Base-by-base conservation (phyloP, 306 rosid species). In the Cucurbita ficifolia region DNA sequence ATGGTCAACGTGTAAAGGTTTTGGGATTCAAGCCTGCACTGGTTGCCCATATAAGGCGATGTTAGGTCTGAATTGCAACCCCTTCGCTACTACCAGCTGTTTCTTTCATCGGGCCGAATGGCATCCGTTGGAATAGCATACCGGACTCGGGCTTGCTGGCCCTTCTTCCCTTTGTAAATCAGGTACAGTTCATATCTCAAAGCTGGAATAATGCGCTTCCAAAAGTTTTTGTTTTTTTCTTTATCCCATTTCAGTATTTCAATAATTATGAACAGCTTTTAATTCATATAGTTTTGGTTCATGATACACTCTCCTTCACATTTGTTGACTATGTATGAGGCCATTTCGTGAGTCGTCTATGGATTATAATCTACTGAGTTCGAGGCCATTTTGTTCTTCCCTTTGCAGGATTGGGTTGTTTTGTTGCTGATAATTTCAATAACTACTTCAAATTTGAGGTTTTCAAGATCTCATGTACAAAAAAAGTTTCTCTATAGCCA, bases 61-160 rank as follows among this genome's bases (percentile, higher is more conserved):
- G 98, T 78, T 87, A 84, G 84, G 85, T 84, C 83, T 77, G 83
- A 87, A 85, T 78, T 86, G 76, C 70, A 78, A 84, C 53, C 84
- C 81, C 72, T 83, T 78, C 42, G 79, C 80, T 77, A 71, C 82
- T 77, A 78, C 77, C 56, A 83, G 86, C 78, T 82, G 76, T 75
- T 85, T 87, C 65, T 81, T 79, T 76, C 98, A 92, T 77, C 84
- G 88, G 79, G 96, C 96, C 22, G 98, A 92, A 80, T 92, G 98
- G 98, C 98, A 92, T 82, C 98, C 98, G 17, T 81, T 90, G 62
- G 80, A 90, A 88, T 88, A 87, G 76, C 86, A 73, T n/a, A 73
- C 85, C 46, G 77, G 73, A 84, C 60, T 76, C 6, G 96, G 96
- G 91, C 87, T 78, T 81, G 80, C 76, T 72, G 87, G 92, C 92